Conservation (phyloP, 1,139 yeast genomes). For the Zygoascus meyerae region DNA sequence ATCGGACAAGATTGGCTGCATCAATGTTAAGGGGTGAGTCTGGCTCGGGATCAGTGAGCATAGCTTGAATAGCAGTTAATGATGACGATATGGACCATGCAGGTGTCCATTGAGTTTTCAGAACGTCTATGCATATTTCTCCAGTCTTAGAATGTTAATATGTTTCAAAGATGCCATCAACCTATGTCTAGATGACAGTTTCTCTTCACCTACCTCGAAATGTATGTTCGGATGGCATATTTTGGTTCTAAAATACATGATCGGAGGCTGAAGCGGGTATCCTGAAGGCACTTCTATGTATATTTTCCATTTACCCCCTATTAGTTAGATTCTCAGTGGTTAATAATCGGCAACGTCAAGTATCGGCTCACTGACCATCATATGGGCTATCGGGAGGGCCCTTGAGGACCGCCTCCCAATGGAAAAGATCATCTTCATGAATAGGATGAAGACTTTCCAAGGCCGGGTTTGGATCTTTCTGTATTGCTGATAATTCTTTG, state of each 20-base stretch:
- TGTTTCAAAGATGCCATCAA: too few relatives aligned
- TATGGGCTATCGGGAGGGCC: slow-evolving; percentile 55
- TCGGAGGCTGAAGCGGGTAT: slow-evolving; percentile 73
- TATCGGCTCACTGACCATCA: slow-evolving; percentile 19
- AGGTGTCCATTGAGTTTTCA: slow-evolving; percentile 73
- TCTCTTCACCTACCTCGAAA: slow-evolving; percentile 33
- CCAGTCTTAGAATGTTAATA: slow-evolving; percentile 42
- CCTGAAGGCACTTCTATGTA: slow-evolving; percentile 44
- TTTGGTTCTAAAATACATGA: slow-evolving; percentile 45
- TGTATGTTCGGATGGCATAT: slow-evolving; percentile 76
- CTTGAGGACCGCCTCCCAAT: slow-evolving; percentile 55
- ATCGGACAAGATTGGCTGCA: slow-evolving; percentile 67
- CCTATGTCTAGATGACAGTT: too few relatives aligned
- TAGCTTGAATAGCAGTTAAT: slow-evolving; percentile 63
- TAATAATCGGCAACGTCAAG: background rate
- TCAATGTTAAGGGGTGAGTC: slow-evolving; percentile 83
- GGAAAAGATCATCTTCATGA: slow-evolving; percentile 43
- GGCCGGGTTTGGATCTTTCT: slow-evolving; percentile 36
- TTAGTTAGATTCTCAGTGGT: background rate
- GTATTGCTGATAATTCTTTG: slow-evolving; percentile 41
- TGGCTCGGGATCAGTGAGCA: slow-evolving; percentile 75
- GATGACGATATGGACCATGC: slow-evolving; percentile 76
- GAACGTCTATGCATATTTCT: slow-evolving; percentile 78
- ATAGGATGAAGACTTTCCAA: slow-evolving; percentile 40
- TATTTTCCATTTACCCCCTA: slow-evolving; percentile 53